These are phyloP conservation scores for Selaginella moellendorffii DNA, from an alignment of 75 land plant genomes.

Conservation along the genomic window DNA sequence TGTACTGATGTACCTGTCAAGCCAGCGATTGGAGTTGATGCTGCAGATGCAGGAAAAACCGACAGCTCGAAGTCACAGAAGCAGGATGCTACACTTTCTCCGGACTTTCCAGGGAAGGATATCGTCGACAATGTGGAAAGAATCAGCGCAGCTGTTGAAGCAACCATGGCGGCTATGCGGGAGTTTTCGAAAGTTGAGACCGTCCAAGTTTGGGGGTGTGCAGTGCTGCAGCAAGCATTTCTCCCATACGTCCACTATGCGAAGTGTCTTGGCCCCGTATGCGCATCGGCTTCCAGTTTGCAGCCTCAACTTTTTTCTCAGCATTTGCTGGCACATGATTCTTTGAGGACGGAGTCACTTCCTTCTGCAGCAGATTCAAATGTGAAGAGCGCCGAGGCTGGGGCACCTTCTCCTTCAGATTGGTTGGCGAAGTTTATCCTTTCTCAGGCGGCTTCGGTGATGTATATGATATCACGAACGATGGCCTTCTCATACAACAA, in stretches of 20 bases:
- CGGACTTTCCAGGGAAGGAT: neutral
- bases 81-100: too few species aligned
- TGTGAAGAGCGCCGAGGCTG: neutral
- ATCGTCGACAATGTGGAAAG: constrained; percentile 10
- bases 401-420: neutral
- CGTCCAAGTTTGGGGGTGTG: constrained; percentile 22
- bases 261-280: neutral
- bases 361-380: neutral
- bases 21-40: neutral
- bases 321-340: neutral
- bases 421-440: neutral
- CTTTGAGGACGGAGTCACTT: neutral
- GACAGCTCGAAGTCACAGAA: neutral
- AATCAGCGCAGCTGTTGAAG: constrained; percentile 13
- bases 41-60: neutral
- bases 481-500: neutral
- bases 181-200: constrained; percentile 19
- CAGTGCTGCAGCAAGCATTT: constrained; percentile 18
- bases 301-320: neutral
- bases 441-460: neutral
- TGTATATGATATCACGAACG: constrained; percentile 4
- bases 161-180: constrained; percentile 12
- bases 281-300: neutral
- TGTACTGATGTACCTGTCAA: neutral
- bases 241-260: constrained; percentile 16